Conservation (phyloP, 257 asterid genomes). For the Galeopsis tetrahit region DNA sequence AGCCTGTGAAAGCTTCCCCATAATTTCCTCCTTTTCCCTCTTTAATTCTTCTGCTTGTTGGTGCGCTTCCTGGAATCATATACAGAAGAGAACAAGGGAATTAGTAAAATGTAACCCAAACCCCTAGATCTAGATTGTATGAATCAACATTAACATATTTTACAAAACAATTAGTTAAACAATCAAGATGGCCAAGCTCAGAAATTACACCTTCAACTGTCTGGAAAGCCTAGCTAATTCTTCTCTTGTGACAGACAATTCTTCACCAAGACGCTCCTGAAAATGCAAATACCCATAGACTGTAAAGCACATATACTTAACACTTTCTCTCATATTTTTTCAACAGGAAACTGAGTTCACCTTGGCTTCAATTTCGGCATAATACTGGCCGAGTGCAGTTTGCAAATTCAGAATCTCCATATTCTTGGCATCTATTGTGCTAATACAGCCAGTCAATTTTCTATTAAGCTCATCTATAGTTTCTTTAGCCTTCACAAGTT, state of each 20-base stretch:
- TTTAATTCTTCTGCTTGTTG: constrained; percentile 57
- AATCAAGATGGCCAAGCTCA: constrained; percentile 12
- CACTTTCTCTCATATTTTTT: constrained; percentile 32
- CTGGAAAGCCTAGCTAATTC: constrained; percentile 66
- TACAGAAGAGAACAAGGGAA: constrained; percentile 17
- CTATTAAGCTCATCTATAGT: constrained; percentile 71
- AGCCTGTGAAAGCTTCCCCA: constrained; percentile 60
- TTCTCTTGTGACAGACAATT: constrained; percentile 70
- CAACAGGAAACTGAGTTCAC: constrained; percentile 40
- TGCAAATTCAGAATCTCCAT: constrained; percentile 92
- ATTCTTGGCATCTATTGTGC: constrained; percentile 81
- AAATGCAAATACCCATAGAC: constrained; percentile 26
- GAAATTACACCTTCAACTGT: constrained; percentile 71
- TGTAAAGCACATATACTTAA: constrained; percentile 8
- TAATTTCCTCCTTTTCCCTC: constrained; percentile 74
- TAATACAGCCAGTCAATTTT: constrained; percentile 65
- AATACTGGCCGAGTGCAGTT: constrained; percentile 98
- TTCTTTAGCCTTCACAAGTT: constrained; percentile 75
- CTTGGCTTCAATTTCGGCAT: constrained; percentile 99
- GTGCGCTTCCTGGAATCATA: constrained; percentile 70
- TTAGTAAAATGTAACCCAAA: constrained; percentile 11
- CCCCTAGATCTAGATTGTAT: not conserved
- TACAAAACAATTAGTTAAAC: constrained; percentile 18
- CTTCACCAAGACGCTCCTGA: constrained; percentile 92
- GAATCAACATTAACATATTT: not conserved